These are phyloP conservation scores for Aegilops umbellulata DNA, from an alignment of 176 grass and related monocot genomes.

Conservation along the genomic window DNA sequence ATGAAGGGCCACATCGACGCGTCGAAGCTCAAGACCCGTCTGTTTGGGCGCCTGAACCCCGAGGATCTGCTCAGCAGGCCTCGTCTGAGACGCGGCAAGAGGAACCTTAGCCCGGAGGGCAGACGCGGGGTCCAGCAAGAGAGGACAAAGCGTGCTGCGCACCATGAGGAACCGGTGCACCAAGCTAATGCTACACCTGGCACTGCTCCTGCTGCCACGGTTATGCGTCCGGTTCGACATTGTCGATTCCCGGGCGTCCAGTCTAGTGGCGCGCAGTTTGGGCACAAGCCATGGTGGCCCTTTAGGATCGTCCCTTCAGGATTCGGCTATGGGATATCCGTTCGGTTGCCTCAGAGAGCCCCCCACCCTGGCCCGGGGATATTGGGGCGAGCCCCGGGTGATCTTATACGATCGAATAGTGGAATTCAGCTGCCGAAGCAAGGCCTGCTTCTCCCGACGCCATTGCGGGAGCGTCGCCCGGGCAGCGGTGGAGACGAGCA, in stretches of 20 bases:
- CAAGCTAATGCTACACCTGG: neutral
- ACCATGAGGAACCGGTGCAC: neutral
- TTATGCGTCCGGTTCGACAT: neutral
- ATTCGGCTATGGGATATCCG: slow-evolving; percentile 21
- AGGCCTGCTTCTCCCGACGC: neutral
- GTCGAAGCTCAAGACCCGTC: slow-evolving; percentile 36
- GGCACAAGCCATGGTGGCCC: neutral
- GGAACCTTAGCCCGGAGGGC: neutral
- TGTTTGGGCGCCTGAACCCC: slow-evolving; percentile 50
- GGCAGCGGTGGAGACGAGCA: neutral
- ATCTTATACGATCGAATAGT: neutral
- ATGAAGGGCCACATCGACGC: slow-evolving; percentile 44
- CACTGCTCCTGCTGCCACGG: neutral
- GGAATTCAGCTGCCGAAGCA: neutral
- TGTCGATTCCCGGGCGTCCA: neutral
- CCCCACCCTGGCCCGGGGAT: slow-evolving; percentile 19
- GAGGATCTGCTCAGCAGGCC: neutral
- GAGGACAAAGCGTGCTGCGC: slow-evolving; percentile 4
- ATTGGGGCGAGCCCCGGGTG: slow-evolving; percentile 5
- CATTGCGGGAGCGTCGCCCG: neutral
- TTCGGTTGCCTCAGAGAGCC: neutral
- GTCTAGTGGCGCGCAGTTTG: neutral
- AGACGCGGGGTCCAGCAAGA: slow-evolving; percentile 6
- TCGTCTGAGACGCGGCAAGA: neutral
- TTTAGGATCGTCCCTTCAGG: slow-evolving; percentile 33